Evolutionary conservation across 768 basidiomycete genomes (phyloP), one percentile per base, ranked within the genome.

Genomic region (Lactarius quietus): DNA sequence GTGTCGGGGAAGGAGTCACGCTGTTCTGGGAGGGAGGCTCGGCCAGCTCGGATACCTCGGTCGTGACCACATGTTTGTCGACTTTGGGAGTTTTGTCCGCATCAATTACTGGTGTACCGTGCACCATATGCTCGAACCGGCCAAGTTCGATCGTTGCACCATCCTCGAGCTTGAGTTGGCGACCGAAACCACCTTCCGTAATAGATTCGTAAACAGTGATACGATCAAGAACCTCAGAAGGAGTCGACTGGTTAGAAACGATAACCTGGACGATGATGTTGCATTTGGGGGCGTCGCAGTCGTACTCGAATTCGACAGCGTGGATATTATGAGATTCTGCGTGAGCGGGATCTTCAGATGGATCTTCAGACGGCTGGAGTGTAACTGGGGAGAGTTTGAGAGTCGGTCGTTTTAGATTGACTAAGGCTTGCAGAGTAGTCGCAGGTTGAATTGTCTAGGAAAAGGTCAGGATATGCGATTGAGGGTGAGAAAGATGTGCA

Each of bases 321-420:
- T 94, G 92, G 58, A 86, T 85, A 56, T 86, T 85, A 18, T 82
- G 81, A 23, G 79, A 79, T 64, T 84, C 80, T 23, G 74, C 69
- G 41, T 82, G 74, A 43, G 80, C 74, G 38, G 78, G 73, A 31
- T 86, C 55, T 45, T 62, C 62, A 39, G 56, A 35, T 7, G 45
- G 33, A 48, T 66, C 83, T 39, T 80, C 78, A 2, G 79, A 71
- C 17, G 82, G 72, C 29, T 74, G 74, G 26, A 75, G 70, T 4
- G 81, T 70, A 23, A 90, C 78, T 1, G 88, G 92, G 9, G 86
- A 87, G 4, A 95, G 83, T 15, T 88, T 84, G 38, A 98, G 82
- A 1, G 92, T 87, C 1, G 95, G 95, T 6, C 95, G 85, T 73
- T 95, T 96, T 70, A 97, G 86, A 73, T 97, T 98, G 68, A 97